Evolutionary conservation across 2,329 filamentous ascomycete genomes (phyloP).

Genomic region (Dactylellina drechsleri): DNA sequence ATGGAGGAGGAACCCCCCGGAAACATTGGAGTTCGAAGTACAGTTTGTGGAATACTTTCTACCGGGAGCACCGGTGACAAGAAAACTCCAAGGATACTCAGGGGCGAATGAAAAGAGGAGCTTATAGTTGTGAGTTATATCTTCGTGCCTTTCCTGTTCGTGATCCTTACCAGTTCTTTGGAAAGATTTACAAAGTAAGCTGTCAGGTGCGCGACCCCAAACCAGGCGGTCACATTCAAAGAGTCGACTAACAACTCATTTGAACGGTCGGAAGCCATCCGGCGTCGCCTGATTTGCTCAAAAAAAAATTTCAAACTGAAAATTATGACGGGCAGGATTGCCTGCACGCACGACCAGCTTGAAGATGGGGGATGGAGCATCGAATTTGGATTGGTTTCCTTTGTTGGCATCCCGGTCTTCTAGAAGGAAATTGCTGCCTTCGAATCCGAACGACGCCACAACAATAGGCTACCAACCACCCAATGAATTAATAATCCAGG

Average conservation of each 20-base stretch:
- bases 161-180: conserved; percentile 3
- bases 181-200: conserved; percentile 5
- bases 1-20: too few species aligned
- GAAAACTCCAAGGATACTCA: background rate
- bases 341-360: too few species aligned
- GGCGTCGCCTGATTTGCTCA: too few species aligned
- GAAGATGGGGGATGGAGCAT: too few species aligned
- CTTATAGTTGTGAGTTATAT: conserved; percentile 14
- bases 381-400: background rate
- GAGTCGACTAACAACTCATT: too few species aligned
- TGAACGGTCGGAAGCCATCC: too few species aligned
- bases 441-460: conserved; percentile 19
- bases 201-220: too few species aligned
- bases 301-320: too few species aligned
- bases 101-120: background rate
- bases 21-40: too few species aligned
- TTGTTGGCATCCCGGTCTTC: background rate
- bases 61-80: background rate
- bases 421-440: conserved; percentile 24
- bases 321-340: too few species aligned
- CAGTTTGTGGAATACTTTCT: too few species aligned
- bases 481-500: conserved; percentile 11
- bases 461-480: conserved; percentile 27
- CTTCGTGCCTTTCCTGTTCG: background rate
- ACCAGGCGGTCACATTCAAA: too few species aligned